phyloP scores from a whole-genome alignment of 495 filamentous ascomycete genomes.

The Podospora pseudopauciseta region DNA sequence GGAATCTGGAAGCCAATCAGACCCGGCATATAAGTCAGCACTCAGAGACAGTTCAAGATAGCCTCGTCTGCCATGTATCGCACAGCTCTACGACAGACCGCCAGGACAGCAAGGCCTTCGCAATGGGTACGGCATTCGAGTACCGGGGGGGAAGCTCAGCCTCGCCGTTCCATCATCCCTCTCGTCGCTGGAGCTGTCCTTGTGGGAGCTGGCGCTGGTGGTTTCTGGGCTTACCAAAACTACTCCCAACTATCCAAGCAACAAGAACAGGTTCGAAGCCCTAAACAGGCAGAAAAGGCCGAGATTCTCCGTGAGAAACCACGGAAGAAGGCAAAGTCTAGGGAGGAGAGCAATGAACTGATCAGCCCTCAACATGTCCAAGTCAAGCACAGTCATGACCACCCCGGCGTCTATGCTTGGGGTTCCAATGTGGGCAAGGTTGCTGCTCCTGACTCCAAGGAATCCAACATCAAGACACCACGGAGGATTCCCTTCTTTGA shows the following conservation, averaged over 20 bases:
- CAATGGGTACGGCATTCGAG: constrained; percentile 36
- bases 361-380: constrained; percentile 77
- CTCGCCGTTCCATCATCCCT: constrained; percentile 14
- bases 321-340: constrained; percentile 49
- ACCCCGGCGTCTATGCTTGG: constrained; percentile 90
- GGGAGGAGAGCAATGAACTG: constrained; percentile 66
- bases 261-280: neutral
- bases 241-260: constrained; percentile 6
- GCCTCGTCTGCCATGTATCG: constrained; percentile 22
- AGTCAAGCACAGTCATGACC: constrained; percentile 82
- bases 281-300: constrained; percentile 28
- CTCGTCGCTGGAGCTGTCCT: constrained; percentile 26
- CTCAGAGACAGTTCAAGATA: constrained; percentile 19
- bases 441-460: constrained; percentile 76
- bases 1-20: neutral
- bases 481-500: constrained; percentile 80
- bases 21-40: constrained; percentile 1
- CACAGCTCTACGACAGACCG: constrained; percentile 21
- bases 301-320: constrained; percentile 59
- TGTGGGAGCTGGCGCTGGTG: constrained; percentile 32
- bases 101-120: neutral
- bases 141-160: constrained; percentile 15
- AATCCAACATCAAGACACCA: constrained; percentile 72
- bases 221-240: constrained; percentile 24
- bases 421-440: constrained; percentile 84